Base-by-base conservation (phyloP, 805 yeast genomes). In the Ascoidea asiatica region DNA sequence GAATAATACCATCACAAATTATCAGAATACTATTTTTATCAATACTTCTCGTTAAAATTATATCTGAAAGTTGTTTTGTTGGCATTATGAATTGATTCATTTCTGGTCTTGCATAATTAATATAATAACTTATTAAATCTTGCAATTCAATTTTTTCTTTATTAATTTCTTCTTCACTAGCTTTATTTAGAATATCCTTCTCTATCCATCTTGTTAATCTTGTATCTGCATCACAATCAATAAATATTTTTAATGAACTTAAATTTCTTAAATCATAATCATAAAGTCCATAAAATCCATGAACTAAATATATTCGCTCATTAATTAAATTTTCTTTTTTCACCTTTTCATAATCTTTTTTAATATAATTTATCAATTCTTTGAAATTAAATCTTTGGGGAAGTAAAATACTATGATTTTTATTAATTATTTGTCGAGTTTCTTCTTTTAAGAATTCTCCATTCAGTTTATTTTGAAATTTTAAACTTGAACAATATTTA, bases 141-240 rank as follows among this genome's bases (percentile, higher is more conserved):
- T 53, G 57, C 5, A 66, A 50, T 19, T 53, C 52, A 3, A 45
- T 38, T 1, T 54, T 49, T 5, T 53, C 55, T 5, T 48, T 48
- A 7, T 48, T 52, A 3, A 60, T 42, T 33, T 35, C 40, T n/a
- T n/a, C n/a, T n/a, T n/a, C n/a, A n/a, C n/a, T n/a, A n/a, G n/a
- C n/a, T n/a, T n/a, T n/a, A n/a, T n/a, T n/a, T 1, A 19, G 40
- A 23, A 36, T 46, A 35, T 49, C 57, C 11, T 51, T 44, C 8
- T 47, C 64, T 41, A 85, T 80, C 82, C 92, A 77, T 50, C 95
- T 72, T n/a, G 86, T 79, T 38, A 89, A 64, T 44, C 96, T 64
- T 4, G 82, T 77, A 59, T 89, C 97, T 1, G 90, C 77, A 60
- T 89, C 97, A 49, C 87, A 73, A 51, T 85, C 92, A 15, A 89